Base-by-base conservation (phyloP, 2,329 filamentous ascomycete genomes). In the Sordariomycetes sp. region DNA sequence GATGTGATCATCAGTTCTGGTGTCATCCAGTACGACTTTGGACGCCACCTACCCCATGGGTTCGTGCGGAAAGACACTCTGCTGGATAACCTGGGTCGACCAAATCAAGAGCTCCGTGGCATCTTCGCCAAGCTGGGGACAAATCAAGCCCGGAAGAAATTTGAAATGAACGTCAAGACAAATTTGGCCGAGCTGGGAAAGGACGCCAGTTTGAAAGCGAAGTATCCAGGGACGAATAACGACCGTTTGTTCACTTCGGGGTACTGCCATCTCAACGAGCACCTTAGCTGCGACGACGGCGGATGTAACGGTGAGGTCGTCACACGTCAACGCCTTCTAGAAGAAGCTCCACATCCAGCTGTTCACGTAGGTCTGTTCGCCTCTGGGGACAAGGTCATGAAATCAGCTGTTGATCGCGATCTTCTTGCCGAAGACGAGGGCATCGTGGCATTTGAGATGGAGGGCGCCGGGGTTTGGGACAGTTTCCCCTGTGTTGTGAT, bases 401-500 rank as follows among this genome's bases (percentile, higher is more conserved):
- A 32, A 18, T 27, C 21, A 3, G 29, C 14, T 8, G 20, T n/a
- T 3, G 9, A 24, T 6, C 34, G 34, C 14, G 34, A 36, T 18
- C 12, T 9, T 4, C 19, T 34, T 16, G 21, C 31, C 4, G 8
- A 19, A 26, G 8, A 19, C 7, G 14, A 30, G 10, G 31, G 21
- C 12, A 17, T 34, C n/a, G 25, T 38, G 25, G 31, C 15, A 12
- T 56, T 56, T 21, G 57, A 58, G 38, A 59, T 50, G 50, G 57
- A 58, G 16, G 48, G 49, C 0, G 54, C 54, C 2, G 57, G 57
- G 0, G 30, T 48, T 0, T 57, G 47, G 48, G 48, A 55, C 2
- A 40, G 44, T 0, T 34, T 62, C 0, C 59, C 60, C 0, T 59
- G 55, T 5, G 36, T 66, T 1, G 42, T 59, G 0, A 53, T 66